These are phyloP conservation scores for Ganoderma meredithae DNA, from an alignment of 1,284 basidiomycete species.

Conservation along the genomic window DNA sequence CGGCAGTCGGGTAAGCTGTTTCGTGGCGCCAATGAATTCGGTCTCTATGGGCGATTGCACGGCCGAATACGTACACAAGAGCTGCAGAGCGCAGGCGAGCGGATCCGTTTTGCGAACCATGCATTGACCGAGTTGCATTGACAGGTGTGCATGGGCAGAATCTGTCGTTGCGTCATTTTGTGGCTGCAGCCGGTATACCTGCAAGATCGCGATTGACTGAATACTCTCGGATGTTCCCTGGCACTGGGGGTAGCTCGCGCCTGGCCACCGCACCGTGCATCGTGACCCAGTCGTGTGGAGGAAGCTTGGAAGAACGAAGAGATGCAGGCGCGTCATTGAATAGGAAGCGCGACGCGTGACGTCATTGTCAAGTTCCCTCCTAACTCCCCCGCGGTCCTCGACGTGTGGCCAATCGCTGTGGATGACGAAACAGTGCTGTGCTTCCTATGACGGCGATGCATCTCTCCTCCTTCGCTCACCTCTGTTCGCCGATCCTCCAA, in stretches of 20 bases:
- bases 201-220: background rate
- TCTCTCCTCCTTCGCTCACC: too few relatives aligned
- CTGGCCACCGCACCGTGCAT: background rate
- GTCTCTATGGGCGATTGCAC: background rate
- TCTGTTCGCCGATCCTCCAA: too few relatives aligned
- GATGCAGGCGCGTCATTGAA: background rate
- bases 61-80: background rate
- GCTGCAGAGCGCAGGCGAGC: background rate
- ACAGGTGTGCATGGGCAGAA: background rate
- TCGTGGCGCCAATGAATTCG: background rate
- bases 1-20: background rate
- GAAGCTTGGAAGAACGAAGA: background rate
- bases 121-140: background rate
- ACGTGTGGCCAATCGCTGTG: too few relatives aligned
- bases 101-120: background rate
- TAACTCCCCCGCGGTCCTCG: background rate
- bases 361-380: background rate
- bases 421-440: too few relatives aligned
- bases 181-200: background rate
- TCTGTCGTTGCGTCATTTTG: background rate
- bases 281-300: background rate
- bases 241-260: too few relatives aligned
- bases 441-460: too few relatives aligned
- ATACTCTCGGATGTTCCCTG: background rate
- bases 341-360: conserved; percentile 1